Base-by-base conservation (phyloP, 2,329 filamentous ascomycete species). In the Fusarium foetens region DNA sequence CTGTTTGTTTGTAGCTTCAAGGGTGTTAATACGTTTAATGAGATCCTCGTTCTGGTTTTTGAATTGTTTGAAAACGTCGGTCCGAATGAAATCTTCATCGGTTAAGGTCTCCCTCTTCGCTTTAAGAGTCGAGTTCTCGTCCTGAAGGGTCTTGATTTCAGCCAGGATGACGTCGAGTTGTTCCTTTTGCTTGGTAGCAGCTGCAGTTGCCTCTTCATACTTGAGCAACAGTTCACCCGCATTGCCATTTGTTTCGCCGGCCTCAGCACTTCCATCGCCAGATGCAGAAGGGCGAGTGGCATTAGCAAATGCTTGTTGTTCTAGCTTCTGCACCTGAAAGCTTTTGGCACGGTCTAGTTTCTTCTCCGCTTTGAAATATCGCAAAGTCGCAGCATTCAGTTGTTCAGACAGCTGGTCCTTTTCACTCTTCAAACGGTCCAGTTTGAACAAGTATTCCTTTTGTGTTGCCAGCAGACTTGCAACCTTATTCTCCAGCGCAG, bases 311-410 rank as follows among this genome's bases (percentile, higher is more conserved):
- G 95, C 94, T 82, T 97, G 94, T 77, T 94, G 93, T 80, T 98
- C 96, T 66, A 99, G 83, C 80, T 97, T 97, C 69, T 95, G 93
- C 3, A 98, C 94, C 63, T 97, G 94, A 21, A 91, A 85, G 79
- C 96, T 99, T 81, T 94, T 95, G 29, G 92, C 90, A 46, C 96
- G 90, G 80, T 99, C 96, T 58, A 98, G 86, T 80, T 94, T 96
- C 84, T 97, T 97, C 81, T 99, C 96, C 1, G 96, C 96, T 75
- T 97, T 93, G 85, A 98, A 94, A 78, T 97, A 98, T 72, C 96
- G 90, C 66, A 97, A 86, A 9, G 94, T 97, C 21, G 95, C 96
- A 38, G 90, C 92, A 79, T 98, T 95, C 25, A 98, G 86, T 70
- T 95, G 92, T 77, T 96, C 93, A 51, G 94, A 94, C 7, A 97